Percentiles rank a stretch among this genome's conserved stretches.
Evolutionary conservation across 129 eudicot species (phyloP).

Genomic region (Chrysanthemum makinoi): DNA sequence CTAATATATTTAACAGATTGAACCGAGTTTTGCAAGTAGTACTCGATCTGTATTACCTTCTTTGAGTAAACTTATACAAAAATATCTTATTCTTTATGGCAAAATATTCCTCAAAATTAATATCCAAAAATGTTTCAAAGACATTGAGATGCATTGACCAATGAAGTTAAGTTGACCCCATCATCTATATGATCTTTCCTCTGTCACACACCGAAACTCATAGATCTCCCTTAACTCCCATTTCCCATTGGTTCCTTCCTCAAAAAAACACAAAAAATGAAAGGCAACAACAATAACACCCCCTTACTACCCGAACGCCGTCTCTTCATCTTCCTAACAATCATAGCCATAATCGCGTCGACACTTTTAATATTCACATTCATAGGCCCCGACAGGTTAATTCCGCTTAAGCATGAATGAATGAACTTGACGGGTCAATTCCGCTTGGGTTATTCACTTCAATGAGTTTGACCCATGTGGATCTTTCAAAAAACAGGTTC

Average conservation of each 20-base stretch:
- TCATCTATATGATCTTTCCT: slow-evolving; percentile 12
- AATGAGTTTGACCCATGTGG: slow-evolving; percentile 52
- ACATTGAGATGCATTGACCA: too few species aligned
- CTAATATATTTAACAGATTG: too few species aligned
- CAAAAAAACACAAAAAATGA: slow-evolving; percentile 5
- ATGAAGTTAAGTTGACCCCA: background rate
- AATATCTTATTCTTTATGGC: too few species aligned
- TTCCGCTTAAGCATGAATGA: slow-evolving; percentile 27
- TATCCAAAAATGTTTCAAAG: too few species aligned
- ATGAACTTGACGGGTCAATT: slow-evolving; percentile 67
- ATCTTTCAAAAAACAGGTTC: slow-evolving; percentile 72
- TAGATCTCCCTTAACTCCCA: background rate
- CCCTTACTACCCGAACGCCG: slow-evolving; percentile 26
- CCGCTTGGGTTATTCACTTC: slow-evolving; percentile 72
- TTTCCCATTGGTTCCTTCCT: background rate
- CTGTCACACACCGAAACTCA: slow-evolving; percentile 15
- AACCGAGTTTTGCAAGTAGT: background rate
- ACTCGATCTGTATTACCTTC: background rate
- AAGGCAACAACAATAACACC: background rate
- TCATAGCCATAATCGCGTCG: slow-evolving; percentile 23
- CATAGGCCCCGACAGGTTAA: slow-evolving; percentile 15
- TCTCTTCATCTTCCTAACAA: slow-evolving; percentile 9
- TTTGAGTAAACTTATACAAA: too few species aligned
- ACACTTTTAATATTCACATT: slow-evolving; percentile 28
- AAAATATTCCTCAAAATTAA: too few species aligned